These are phyloP conservation scores for Penicillium dipodomyicola DNA, from an alignment of 495 filamentous ascomycete species.

Conservation along the genomic window DNA sequence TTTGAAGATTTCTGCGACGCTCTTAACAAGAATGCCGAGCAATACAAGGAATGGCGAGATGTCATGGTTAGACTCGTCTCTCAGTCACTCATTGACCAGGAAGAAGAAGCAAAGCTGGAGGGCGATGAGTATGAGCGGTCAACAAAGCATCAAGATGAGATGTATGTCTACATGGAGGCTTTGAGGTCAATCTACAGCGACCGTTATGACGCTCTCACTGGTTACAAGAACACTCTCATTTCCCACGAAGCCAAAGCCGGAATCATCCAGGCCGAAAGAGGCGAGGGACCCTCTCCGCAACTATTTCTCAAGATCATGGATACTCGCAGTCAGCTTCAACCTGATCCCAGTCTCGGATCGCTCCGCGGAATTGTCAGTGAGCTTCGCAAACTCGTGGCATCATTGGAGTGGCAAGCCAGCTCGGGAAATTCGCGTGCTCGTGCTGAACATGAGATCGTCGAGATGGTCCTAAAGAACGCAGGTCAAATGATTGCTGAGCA, in stretches of 20 bases:
- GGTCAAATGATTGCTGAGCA: slow-evolving; percentile 64
- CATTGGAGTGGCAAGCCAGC: slow-evolving; percentile 60
- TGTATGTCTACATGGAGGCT: slow-evolving; percentile 79
- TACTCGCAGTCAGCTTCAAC: slow-evolving; percentile 55
- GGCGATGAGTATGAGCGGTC: slow-evolving; percentile 89
- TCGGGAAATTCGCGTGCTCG: slow-evolving; percentile 60
- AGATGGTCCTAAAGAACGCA: slow-evolving; percentile 52
- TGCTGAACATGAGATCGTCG: slow-evolving; percentile 62
- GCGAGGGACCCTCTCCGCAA: slow-evolving; percentile 68
- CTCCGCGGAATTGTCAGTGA: slow-evolving; percentile 67
- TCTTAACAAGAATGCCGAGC: slow-evolving; percentile 66
- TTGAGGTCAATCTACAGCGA: slow-evolving; percentile 74
- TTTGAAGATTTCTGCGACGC: slow-evolving; percentile 52
- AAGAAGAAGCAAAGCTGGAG: slow-evolving; percentile 64
- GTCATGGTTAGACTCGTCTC: slow-evolving; percentile 66
- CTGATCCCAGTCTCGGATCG: slow-evolving; percentile 56
- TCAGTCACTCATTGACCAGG: slow-evolving; percentile 77
- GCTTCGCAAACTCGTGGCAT: slow-evolving; percentile 59
- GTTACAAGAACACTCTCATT: slow-evolving; percentile 72
- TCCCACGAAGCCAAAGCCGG: slow-evolving; percentile 68
- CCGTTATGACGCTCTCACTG: slow-evolving; percentile 70
- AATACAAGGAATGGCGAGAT: slow-evolving; percentile 71
- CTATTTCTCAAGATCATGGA: slow-evolving; percentile 62
- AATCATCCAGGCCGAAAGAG: slow-evolving; percentile 54
- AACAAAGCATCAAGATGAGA: slow-evolving; percentile 78